phyloP scores from a whole-genome alignment of 345 rosid genomes.

The Mercurialis annua region DNA sequence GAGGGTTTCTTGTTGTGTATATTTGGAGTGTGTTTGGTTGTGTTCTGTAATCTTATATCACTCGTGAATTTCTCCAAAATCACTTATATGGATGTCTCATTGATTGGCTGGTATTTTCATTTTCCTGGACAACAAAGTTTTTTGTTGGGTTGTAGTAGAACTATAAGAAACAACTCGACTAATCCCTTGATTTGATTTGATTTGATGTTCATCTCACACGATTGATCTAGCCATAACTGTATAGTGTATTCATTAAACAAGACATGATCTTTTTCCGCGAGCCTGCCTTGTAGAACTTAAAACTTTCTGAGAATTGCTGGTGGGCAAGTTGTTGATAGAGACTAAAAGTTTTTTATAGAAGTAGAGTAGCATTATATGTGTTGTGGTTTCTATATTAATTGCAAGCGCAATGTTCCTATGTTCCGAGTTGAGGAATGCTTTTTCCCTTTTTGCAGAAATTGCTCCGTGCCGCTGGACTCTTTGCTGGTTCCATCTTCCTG shows the following conservation, averaged over 20 bases:
- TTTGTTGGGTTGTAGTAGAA: neutral
- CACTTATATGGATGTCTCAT: neutral
- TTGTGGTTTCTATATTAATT: neutral
- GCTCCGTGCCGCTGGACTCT: conserved; percentile 62
- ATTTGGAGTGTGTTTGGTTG: neutral
- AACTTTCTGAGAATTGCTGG: neutral
- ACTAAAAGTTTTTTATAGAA: neutral
- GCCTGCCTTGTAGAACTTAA: neutral
- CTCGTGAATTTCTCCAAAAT: too few species aligned
- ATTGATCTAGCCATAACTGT: neutral
- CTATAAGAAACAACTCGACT: neutral
- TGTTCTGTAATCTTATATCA: too few species aligned
- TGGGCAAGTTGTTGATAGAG: neutral
- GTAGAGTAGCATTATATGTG: neutral
- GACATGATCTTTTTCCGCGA: neutral
- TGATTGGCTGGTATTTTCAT: neutral
- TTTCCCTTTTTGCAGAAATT: conserved; percentile 53
- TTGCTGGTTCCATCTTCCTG: conserved; percentile 70
- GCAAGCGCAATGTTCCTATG: neutral
- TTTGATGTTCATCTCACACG: neutral
- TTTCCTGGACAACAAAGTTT: neutral
- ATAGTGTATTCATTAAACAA: neutral
- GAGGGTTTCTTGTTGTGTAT: too few species aligned
- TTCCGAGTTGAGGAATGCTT: neutral
- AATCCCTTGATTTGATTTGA: neutral